Percentiles rank a stretch among this genome's conserved stretches.
phyloP scores from a whole-genome alignment of 2,329 filamentous ascomycete species.

The Fusarium lyarnte region DNA sequence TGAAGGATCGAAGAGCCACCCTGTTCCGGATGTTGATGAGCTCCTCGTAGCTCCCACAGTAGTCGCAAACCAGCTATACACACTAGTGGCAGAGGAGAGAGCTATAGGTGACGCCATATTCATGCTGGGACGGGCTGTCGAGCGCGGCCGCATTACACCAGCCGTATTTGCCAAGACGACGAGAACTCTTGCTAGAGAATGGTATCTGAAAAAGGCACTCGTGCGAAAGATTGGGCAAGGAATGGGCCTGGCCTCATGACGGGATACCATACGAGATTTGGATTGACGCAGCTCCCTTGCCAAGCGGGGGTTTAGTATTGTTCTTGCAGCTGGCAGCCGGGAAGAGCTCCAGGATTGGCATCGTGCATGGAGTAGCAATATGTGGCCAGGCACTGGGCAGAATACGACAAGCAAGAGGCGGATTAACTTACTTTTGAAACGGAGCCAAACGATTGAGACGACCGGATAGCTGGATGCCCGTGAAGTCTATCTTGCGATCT shows the following conservation, averaged over 20 bases:
- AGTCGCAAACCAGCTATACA: slow-evolving; percentile 92
- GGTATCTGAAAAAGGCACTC: slow-evolving; percentile 85
- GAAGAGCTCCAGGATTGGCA: slow-evolving; percentile 1
- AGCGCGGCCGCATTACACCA: slow-evolving; percentile 74
- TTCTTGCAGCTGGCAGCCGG: slow-evolving; percentile 16
- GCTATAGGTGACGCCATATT: slow-evolving; percentile 89
- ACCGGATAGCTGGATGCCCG: slow-evolving; percentile 15
- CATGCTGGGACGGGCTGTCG: slow-evolving; percentile 78
- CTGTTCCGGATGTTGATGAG: slow-evolving; percentile 84
- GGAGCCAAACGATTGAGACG: not conserved
- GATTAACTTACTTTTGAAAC: slow-evolving; percentile 14
- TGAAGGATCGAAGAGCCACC: slow-evolving; percentile 72
- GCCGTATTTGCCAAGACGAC: slow-evolving; percentile 84
- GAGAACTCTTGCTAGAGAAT: slow-evolving; percentile 77
- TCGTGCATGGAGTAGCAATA: not conserved
- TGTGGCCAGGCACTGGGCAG: not conserved
- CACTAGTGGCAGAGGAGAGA: slow-evolving; percentile 86
- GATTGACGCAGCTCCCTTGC: slow-evolving; percentile 5
- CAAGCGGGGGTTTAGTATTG: slow-evolving; percentile 30
- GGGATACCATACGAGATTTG: not conserved
- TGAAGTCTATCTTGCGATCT: slow-evolving; percentile 12
- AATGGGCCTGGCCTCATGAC: slow-evolving; percentile 69
- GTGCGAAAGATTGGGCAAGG: slow-evolving; percentile 80
- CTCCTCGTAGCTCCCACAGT: slow-evolving; percentile 93
- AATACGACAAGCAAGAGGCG: slow-evolving; percentile 5